Evolutionary conservation across 805 yeast genomes (phyloP), one percentile per base, ranked within the genome.

Genomic region (Nakazawaea pomicola): DNA sequence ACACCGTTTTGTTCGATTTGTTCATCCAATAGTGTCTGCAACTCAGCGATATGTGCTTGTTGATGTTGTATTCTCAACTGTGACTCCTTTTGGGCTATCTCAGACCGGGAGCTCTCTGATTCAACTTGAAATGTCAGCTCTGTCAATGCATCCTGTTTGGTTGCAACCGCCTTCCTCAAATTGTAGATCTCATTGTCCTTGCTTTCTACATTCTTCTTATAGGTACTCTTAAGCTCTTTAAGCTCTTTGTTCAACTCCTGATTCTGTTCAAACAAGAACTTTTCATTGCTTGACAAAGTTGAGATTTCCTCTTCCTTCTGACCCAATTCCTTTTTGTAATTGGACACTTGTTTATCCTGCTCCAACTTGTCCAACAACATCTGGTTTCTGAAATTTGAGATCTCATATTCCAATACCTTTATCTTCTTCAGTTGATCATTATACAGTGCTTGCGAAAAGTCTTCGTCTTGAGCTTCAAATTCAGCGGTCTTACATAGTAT

Each of bases 231-330:
- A 7, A 34, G 15, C 16, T 23, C 27, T 9, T 19, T 16, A 9
- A 34, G 3, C 31, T 34, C 17, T 16, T 29, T 34, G 4, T 6
- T 23, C 36, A 40, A 24, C 30, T 40, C 43, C 16, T 34, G 27
- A 24, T 40, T 40, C 23, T 30, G 38, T 9, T 40, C 43, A 29
- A 33, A 40, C 12, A 40, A 24, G 14, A 40, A 40, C 19, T 29
- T 34, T 17, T 40, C 43, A 24, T 40, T 33, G 14, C 35, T 25
- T 3, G 25, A 8, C 39, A 40, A 34, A 18, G 17, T 17, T 8
- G 21, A 5, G 7, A 40, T 34, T 15, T 40, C 43, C n/a, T 40
- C 35, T 11, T 40, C 39, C 18, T 34, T 34, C 25, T 6, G 12
- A 18, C 34, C 34, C 27, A 40, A 16, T 4, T 23, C 31, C 27